phyloP scores from a whole-genome alignment of 139 green algal species.

The Picochlorum sp. region DNA sequence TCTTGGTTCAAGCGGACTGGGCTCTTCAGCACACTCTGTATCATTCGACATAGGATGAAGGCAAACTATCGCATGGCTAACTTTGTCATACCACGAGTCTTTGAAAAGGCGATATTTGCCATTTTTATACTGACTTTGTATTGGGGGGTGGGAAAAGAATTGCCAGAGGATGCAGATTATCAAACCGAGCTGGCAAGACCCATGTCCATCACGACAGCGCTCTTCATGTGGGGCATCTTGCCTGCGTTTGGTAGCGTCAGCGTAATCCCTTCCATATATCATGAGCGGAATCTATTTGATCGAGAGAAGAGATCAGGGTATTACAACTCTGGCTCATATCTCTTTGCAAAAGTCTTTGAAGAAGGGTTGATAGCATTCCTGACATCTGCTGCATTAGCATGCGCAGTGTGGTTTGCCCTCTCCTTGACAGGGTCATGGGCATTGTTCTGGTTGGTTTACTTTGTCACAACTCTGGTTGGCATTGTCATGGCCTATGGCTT shows the following conservation, averaged over 20 bases:
- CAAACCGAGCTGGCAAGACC: constrained; percentile 19
- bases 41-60: constrained; percentile 62
- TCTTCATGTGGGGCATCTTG: constrained; percentile 70
- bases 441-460: constrained; percentile 55
- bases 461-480: constrained; percentile 43
- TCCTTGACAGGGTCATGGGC: constrained; percentile 43
- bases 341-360: constrained; percentile 60
- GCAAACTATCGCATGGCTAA: constrained; percentile 53
- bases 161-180: not conserved
- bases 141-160: constrained; percentile 9
- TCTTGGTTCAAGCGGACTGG: not conserved
- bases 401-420: constrained; percentile 43
- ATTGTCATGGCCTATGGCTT: constrained; percentile 54
- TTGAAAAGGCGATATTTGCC: constrained; percentile 51
- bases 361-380: constrained; percentile 38
- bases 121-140: constrained; percentile 6
- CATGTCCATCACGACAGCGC: constrained; percentile 53
- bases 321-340: constrained; percentile 57
- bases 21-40: not conserved
- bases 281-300: constrained; percentile 21
- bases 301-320: constrained; percentile 22
- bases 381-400: constrained; percentile 18
- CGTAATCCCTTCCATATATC: constrained; percentile 23
- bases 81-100: constrained; percentile 55
- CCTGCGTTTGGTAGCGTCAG: constrained; percentile 43